Evolutionary conservation across 768 basidiomycete genomes (phyloP).

Genomic region (Hebeloma cylindrosporum): DNA sequence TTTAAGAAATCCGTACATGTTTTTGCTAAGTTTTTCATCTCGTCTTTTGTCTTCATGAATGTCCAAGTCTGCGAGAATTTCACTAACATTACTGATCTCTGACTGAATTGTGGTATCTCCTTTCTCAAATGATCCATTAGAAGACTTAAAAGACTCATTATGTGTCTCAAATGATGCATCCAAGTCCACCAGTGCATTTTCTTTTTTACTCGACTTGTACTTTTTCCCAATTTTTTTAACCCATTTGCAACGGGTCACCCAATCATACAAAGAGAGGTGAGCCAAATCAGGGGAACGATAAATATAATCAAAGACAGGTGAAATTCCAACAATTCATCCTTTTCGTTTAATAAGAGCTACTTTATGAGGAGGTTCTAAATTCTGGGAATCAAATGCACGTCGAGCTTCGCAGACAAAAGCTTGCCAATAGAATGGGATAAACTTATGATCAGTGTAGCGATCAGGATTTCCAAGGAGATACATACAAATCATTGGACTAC

Average conservation of each 20-base stretch:
- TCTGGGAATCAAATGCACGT: neutral
- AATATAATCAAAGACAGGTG: slow-evolving; percentile 22
- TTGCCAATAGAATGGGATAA: slow-evolving; percentile 30
- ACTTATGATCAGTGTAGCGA: slow-evolving; percentile 32
- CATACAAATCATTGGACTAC: slow-evolving; percentile 30
- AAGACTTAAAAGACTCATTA: neutral
- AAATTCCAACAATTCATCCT: slow-evolving; percentile 19
- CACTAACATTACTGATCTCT: too few species aligned
- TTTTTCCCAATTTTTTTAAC: neutral
- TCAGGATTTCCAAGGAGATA: slow-evolving; percentile 34
- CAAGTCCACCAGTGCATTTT: too few species aligned
- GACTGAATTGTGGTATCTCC: too few species aligned
- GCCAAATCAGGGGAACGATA: slow-evolving; percentile 23
- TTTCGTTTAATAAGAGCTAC: slow-evolving; percentile 18
- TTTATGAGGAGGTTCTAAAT: slow-evolving; percentile 16
- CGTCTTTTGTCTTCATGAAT: neutral
- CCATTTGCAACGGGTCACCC: slow-evolving; percentile 12
- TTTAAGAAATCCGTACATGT: neutral
- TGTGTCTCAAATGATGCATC: too few species aligned
- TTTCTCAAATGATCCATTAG: neutral
- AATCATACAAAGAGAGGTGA: slow-evolving; percentile 29
- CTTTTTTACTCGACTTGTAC: neutral
- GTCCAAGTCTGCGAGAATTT: too few species aligned
- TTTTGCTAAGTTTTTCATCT: neutral
- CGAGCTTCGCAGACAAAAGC: slow-evolving; percentile 3